A percentile compares a stretch with the other conserved stretches of the same genome.
These are phyloP conservation scores for Saraca asoca DNA, from an alignment of 331 rosid species.

Conservation along the genomic window DNA sequence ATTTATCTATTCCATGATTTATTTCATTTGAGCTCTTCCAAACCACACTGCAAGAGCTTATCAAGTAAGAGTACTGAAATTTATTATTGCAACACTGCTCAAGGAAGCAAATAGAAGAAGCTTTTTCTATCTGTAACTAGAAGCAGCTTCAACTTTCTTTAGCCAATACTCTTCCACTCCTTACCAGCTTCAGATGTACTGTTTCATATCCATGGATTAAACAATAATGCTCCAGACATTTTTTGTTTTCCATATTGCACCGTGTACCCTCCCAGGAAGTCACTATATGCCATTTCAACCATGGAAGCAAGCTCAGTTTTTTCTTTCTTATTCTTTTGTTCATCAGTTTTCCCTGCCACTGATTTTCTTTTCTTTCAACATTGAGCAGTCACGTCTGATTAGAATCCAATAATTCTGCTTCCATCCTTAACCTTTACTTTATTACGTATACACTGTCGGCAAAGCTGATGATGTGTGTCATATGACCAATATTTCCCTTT, in stretches of 20 bases:
- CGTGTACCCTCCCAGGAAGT: background rate
- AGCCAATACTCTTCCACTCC: background rate
- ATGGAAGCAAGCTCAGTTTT: background rate
- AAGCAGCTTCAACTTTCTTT: background rate
- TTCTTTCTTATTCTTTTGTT: background rate
- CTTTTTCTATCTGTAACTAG: no score
- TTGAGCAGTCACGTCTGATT: background rate
- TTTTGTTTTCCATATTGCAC: background rate
- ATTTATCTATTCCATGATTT: background rate
- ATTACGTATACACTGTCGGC: background rate
- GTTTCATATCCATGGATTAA: background rate
- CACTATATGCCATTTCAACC: background rate
- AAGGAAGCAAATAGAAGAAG: background rate
- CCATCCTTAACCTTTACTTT: background rate
- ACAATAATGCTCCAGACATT: background rate
- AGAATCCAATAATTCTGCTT: background rate
- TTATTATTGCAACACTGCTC: background rate
- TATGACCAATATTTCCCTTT: conserved; percentile 8
- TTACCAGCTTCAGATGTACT: background rate
- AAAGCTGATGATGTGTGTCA: background rate
- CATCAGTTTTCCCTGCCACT: background rate
- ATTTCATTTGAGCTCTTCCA: background rate
- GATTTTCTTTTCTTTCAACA: background rate
- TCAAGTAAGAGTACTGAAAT: background rate
- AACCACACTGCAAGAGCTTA: background rate